Conservation (phyloP, 2,329 filamentous ascomycete species). For the Microcyclospora tardicrescens region DNA sequence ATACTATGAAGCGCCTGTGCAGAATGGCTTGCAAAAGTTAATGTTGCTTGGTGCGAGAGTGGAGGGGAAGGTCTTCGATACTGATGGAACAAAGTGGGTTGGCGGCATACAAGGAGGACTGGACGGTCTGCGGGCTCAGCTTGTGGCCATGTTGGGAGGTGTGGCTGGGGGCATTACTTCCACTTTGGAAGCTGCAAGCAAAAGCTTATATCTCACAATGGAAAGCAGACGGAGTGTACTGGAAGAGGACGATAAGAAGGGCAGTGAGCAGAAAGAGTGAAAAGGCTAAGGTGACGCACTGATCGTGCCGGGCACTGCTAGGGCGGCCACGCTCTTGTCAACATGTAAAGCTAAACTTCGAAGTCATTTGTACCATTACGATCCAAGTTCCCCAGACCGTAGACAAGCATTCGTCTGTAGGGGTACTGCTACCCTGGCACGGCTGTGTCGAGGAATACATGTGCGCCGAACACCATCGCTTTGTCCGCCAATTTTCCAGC, state of each 20-base stretch:
- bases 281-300: background rate
- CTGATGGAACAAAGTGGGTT: constrained; percentile 56
- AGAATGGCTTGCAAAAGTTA: constrained; percentile 74
- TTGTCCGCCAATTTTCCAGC: no score
- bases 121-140: constrained; percentile 65
- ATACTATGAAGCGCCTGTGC: constrained; percentile 68
- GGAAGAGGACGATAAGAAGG: constrained; percentile 51
- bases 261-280: background rate
- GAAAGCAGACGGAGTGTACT: constrained; percentile 70
- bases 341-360: no score
- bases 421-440: no score
- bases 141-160: constrained; percentile 68
- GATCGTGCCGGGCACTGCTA: no score
- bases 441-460: no score
- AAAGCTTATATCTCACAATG: constrained; percentile 75
- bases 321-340: no score
- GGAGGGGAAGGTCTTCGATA: constrained; percentile 73
- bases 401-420: no score
- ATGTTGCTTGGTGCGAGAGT: constrained; percentile 75
- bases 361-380: no score
- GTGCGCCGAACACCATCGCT: no score
- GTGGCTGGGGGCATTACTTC: constrained; percentile 65
- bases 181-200: constrained; percentile 66
- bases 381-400: no score
- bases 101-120: constrained; percentile 70